These are phyloP conservation scores for Craspedostauros australis DNA, from an alignment of 108 stramenopile species.

Conservation along the genomic window DNA sequence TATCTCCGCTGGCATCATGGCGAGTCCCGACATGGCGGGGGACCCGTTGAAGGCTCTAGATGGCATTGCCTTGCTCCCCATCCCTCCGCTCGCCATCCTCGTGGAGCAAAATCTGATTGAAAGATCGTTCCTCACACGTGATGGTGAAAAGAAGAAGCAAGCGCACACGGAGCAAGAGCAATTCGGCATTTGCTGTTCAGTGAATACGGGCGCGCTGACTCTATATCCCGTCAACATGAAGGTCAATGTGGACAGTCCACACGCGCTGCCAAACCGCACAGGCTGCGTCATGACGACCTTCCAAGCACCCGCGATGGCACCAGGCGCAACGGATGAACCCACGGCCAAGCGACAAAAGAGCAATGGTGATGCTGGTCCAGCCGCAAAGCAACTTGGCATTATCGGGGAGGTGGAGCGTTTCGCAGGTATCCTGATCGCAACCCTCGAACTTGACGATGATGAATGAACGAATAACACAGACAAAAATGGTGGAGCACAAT, in stretches of 20 bases:
- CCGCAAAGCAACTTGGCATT: no score
- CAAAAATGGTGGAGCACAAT: no score
- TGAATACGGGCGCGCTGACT: constrained; percentile 29
- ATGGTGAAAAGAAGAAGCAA: constrained; percentile 49
- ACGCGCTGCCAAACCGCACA: constrained; percentile 7
- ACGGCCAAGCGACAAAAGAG: no score
- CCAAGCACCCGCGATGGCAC: neutral
- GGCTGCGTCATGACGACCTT: constrained; percentile 1
- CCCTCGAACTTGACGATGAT: no score
- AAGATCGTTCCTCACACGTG: constrained; percentile 34
- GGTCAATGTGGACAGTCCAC: constrained; percentile 47
- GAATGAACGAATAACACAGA: no score
- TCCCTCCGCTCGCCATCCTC: constrained; percentile 57
- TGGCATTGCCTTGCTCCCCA: constrained; percentile 34
- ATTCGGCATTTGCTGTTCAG: constrained; percentile 52
- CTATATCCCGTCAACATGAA: constrained; percentile 47
- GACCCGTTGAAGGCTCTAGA: constrained; percentile 25
- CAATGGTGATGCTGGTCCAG: no score
- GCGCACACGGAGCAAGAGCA: constrained; percentile 51
- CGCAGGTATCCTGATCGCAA: no score
- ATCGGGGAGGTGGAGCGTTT: no score
- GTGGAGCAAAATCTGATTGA: constrained; percentile 63
- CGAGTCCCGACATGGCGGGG: constrained; percentile 62
- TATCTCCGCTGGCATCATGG: constrained; percentile 54
- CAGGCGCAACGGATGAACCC: no score